A percentile compares a stretch with the other conserved stretches of the same genome.
Evolutionary conservation across 805 yeast genomes (phyloP).

Genomic region (Yarrowia osloensis): DNA sequence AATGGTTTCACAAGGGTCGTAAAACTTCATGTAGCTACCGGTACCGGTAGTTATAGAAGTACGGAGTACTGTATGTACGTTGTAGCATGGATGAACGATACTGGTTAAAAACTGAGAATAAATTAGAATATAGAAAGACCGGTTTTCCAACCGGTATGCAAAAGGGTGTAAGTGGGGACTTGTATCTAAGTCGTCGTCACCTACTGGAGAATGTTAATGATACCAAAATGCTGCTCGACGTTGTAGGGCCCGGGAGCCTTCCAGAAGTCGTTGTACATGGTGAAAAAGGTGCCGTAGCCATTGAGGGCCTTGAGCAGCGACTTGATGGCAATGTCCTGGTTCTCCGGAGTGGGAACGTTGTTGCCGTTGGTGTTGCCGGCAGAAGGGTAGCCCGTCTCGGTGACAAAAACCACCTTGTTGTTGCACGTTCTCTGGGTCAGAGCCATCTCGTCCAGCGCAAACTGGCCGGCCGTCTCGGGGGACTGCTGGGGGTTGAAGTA

Average conservation of each 20-base stretch:
- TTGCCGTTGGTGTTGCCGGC: slow-evolving; percentile 69
- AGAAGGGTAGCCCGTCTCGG: slow-evolving; percentile 91
- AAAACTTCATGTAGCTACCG: too few relatives aligned
- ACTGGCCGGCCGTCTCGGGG: slow-evolving; percentile 71
- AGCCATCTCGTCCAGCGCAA: slow-evolving; percentile 62
- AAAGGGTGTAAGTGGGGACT: background rate
- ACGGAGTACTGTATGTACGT: too few relatives aligned
- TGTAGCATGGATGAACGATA: too few relatives aligned
- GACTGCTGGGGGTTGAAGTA: slow-evolving; percentile 67
- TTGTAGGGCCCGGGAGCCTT: slow-evolving; percentile 79
- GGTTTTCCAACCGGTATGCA: background rate
- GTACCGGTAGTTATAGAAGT: too few relatives aligned
- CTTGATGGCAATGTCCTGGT: slow-evolving; percentile 70
- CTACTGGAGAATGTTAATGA: slow-evolving; percentile 38
- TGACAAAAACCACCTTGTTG: slow-evolving; percentile 55
- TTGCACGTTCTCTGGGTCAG: slow-evolving; percentile 60
- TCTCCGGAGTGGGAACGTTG: slow-evolving; percentile 67
- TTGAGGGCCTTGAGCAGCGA: slow-evolving; percentile 57
- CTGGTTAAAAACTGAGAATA: too few relatives aligned
- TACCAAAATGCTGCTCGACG: slow-evolving; percentile 85
- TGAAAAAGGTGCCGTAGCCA: slow-evolving; percentile 63
- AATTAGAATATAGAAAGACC: slow-evolving; percentile 3
- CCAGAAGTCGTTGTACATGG: slow-evolving; percentile 87
- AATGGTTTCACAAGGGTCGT: too few relatives aligned
- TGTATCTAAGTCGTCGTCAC: too few relatives aligned